A percentile compares a stretch with the other conserved stretches of the same genome.
Conservation (phyloP, 108 stramenopile genomes). For the Phaeodactylum tricornutum region DNA sequence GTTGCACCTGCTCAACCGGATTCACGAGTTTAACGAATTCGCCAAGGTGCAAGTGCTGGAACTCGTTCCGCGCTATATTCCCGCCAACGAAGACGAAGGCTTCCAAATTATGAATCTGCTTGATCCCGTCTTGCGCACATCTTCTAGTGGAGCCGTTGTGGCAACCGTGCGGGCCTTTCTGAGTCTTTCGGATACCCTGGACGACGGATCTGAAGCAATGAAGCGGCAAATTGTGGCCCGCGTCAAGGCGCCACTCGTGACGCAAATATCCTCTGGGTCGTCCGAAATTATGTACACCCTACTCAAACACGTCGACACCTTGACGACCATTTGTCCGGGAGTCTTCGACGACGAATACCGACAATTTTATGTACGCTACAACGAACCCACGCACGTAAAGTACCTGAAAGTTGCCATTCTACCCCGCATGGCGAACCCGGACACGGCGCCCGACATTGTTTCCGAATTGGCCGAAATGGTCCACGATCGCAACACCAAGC, state of each 20-base stretch:
- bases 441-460: slow-evolving; percentile 89
- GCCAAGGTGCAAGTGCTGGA: slow-evolving; percentile 89
- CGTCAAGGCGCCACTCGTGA: slow-evolving; percentile 92
- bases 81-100: slow-evolving; percentile 85
- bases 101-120: slow-evolving; percentile 99
- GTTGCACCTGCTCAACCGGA: slow-evolving; percentile 90
- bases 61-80: slow-evolving; percentile 88
- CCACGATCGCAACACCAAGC: slow-evolving; percentile 61
- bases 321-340: slow-evolving; percentile 88
- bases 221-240: slow-evolving; percentile 83
- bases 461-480: slow-evolving; percentile 93
- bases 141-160: slow-evolving; percentile 90
- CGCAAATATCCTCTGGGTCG: slow-evolving; percentile 77
- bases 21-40: slow-evolving; percentile 98
- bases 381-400: slow-evolving; percentile 93
- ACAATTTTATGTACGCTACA: slow-evolving; percentile 93
- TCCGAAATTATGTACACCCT: slow-evolving; percentile 85
- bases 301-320: slow-evolving; percentile 87
- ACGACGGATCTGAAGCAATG: slow-evolving; percentile 38
- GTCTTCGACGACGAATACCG: slow-evolving; percentile 96
- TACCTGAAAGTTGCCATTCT: slow-evolving; percentile 89
- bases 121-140: slow-evolving; percentile 92
- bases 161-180: slow-evolving; percentile 94
- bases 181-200: slow-evolving; percentile 65
- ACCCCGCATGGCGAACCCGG: slow-evolving; percentile 81